Evolutionary conservation across 2,329 filamentous ascomycete species (phyloP).

Genomic region (Amesomyces nigricolor): DNA sequence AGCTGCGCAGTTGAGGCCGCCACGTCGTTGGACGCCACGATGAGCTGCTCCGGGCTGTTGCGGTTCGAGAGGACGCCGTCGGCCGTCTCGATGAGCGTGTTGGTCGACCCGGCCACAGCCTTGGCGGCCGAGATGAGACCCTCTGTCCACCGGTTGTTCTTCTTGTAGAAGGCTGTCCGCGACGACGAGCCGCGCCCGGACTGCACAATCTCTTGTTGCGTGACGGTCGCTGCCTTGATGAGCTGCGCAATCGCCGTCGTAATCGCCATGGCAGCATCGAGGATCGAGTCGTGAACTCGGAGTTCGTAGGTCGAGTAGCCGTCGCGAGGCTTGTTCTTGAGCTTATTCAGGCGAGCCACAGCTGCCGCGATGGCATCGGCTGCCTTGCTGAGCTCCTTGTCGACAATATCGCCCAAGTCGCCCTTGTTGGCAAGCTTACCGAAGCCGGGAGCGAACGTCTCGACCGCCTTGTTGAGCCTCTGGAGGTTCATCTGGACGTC

Average conservation of each 20-base stretch:
- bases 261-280: conserved; percentile 87
- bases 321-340: conserved; percentile 94
- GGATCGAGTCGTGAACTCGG: conserved; percentile 89
- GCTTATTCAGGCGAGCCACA: conserved; percentile 78
- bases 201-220: conserved; percentile 93
- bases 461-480: conserved; percentile 86
- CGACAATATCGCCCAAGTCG: conserved; percentile 88
- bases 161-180: conserved; percentile 96
- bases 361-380: conserved; percentile 94
- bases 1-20: conserved; percentile 94
- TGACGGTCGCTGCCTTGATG: conserved; percentile 88
- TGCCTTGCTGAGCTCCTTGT: conserved; percentile 84
- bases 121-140: conserved; percentile 96
- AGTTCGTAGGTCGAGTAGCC: conserved; percentile 95
- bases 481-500: conserved; percentile 94
- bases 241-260: conserved; percentile 90
- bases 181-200: conserved; percentile 84
- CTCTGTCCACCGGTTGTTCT: conserved; percentile 99
- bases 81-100: conserved; percentile 94
- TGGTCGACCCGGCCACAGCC: conserved; percentile 88
- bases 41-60: conserved; percentile 93
- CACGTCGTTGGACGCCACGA: conserved; percentile 95
- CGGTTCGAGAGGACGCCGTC: conserved; percentile 89
- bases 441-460: conserved; percentile 83
- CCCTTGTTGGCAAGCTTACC: conserved; percentile 74